Evolutionary conservation across 495 filamentous ascomycete genomes (phyloP), one percentile per base, ranked within the genome.

Genomic region (Hypoxylon subgilvum): DNA sequence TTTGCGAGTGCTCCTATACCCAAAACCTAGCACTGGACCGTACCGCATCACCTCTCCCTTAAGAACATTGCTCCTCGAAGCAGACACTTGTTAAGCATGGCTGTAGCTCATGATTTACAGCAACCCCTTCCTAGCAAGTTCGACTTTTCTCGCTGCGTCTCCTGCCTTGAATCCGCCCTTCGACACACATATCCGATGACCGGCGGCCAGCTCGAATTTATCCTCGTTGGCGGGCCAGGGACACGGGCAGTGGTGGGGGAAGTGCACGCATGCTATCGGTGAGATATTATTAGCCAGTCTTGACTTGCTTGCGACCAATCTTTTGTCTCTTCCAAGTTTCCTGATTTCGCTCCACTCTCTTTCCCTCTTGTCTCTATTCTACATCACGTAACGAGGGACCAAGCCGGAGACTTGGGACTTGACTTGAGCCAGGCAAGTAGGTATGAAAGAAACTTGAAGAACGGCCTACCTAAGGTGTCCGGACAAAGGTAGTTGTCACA

Each of bases 231-330:
- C 74, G 5, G 90, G 87, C 76, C 88, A 92, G 2, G 90, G 78
- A 72, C 92, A 97, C 5, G 92, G 92, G 70, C 92, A 97, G 74
- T 97, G 92, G 72, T 96, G 91, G 6, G 92, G 91, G 79, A 95
- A 90, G 68, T 89, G 85, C 1, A 97, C 92, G 76, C 92, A 97
- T 4, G 90, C 87, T 78, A 32, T 44, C n/a, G n/a, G n/a, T n/a
- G n/a, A 12, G 4, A 16, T 38, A 10, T 28, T 14, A 16, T 4
- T 16, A 17, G 4, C 10, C 22, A 6, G n/a, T 25, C 22, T 18
- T 34, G 8, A 8, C 18, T 14, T n/a, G n/a, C n/a, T n/a, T n/a
- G n/a, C n/a, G n/a, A n/a, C n/a, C n/a, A n/a, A n/a, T n/a, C n/a
- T n/a, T n/a, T n/a, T n/a, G n/a, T n/a, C n/a, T n/a, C n/a, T n/a